phyloP scores from a whole-genome alignment of 345 rosid species.

The Hypericum perforatum region DNA sequence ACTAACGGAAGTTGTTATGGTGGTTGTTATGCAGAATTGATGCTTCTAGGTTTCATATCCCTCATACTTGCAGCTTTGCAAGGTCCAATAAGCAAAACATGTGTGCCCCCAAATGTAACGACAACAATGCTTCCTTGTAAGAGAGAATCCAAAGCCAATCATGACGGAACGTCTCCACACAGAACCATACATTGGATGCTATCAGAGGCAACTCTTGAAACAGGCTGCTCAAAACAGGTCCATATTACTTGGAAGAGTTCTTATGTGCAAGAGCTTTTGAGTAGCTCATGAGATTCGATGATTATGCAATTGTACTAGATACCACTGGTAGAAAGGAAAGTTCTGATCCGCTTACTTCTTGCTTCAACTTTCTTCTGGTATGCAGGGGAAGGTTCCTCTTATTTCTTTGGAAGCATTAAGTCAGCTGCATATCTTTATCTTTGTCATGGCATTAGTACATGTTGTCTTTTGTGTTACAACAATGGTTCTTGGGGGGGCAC shows the following conservation, averaged over 20 bases:
- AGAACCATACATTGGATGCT: not conserved
- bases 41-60: constrained; percentile 90
- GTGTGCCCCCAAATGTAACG: constrained; percentile 46
- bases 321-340: too few species aligned
- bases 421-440: constrained; percentile 80
- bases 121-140: constrained; percentile 69
- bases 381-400: constrained; percentile 56
- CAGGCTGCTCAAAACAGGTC: too few species aligned
- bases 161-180: constrained; percentile 20
- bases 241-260: too few species aligned
- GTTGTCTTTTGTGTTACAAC: constrained; percentile 66
- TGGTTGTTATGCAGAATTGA: constrained; percentile 53
- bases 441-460: constrained; percentile 76
- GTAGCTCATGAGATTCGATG: too few species aligned
- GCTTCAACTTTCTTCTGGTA: constrained; percentile 2
- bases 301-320: too few species aligned
- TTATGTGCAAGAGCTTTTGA: too few species aligned
- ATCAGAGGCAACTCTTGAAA: too few species aligned
- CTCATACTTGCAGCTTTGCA: constrained; percentile 63
- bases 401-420: constrained; percentile 69
- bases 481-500: constrained; percentile 67
- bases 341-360: too few species aligned
- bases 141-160: constrained; percentile 17
- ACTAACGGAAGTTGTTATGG: constrained; percentile 14
- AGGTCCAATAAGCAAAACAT: constrained; percentile 37